Base-by-base conservation (phyloP, 495 filamentous ascomycete species). In the Polyplosphaeria fusca region DNA sequence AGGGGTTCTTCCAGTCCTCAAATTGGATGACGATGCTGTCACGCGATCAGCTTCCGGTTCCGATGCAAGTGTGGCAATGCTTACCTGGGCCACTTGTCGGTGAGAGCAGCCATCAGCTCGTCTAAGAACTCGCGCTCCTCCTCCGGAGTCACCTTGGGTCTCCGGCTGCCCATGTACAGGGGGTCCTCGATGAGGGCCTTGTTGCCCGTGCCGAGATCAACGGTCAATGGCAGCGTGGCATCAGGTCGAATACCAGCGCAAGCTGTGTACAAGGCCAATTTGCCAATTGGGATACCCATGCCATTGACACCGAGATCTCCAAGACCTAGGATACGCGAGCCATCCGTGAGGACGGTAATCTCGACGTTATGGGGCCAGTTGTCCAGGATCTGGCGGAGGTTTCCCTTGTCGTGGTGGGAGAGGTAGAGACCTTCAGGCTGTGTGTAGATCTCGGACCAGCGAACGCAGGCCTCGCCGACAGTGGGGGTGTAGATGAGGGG, bases 1-100 rank as follows among this genome's bases (percentile, higher is more conserved):
- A 98, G 13, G 93, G 93, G 62, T 91, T 95, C 79, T 98, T 95
- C 75, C 95, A 97, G 61, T 98, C 93, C 74, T 98, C 93, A 61
- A 95, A 98, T 71, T 98, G 93, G 58, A 98, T 88, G 49, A 98
- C 84, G 76, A 98, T 94, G 54, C 89, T 83, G 67, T 46, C 42
- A 55, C 46, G 50, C 35, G 20, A 51, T 59, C 41, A 58, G 66
- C 47, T 55, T 52, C 37, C 30, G 14, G 41, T 58, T 44, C 55
- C 23, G 19, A 39, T 22, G 26, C 26, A 22, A 49, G 46, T 48
- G 42, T 43, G 19, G n/a, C 1, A 39, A 24, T 39, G 74, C 80
- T 75, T 74, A 85, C 82, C 80, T 82, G 18, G 91, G 91, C 83
- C 82, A 95, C 55, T 88, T 85, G 68, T 93, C 89, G 37, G 85